Evolutionary conservation across 1,284 basidiomycete species (phyloP).

Genomic region (Cystobasidium sp.): DNA sequence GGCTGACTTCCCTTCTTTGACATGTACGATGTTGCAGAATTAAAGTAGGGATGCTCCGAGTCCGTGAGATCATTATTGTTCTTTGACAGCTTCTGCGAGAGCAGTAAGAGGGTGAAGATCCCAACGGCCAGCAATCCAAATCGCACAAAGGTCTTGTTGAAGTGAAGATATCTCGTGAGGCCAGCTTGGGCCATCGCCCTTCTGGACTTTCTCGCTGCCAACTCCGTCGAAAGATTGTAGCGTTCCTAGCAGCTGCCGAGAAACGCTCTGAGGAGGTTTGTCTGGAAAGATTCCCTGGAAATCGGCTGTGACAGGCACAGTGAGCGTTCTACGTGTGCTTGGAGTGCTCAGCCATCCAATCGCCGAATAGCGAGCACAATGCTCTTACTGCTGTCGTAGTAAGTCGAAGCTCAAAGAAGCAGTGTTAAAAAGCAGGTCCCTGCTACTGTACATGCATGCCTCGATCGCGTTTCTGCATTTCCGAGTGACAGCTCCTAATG

Average conservation of each 20-base stretch:
- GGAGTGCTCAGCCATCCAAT: too few relatives aligned
- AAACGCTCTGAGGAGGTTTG: neutral
- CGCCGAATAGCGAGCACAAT: too few relatives aligned
- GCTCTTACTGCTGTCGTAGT: too few relatives aligned
- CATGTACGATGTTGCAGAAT: conserved; percentile 23
- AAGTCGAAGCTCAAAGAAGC: too few relatives aligned
- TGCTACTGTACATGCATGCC: too few relatives aligned
- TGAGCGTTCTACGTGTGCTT: too few relatives aligned
- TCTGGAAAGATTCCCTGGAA: too few relatives aligned
- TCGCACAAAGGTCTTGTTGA: conserved; percentile 5
- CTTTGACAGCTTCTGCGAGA: conserved; percentile 26
- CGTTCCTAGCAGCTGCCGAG: conserved; percentile 1
- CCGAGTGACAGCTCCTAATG: too few relatives aligned
- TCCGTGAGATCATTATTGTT: conserved; percentile 29
- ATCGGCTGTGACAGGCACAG: too few relatives aligned
- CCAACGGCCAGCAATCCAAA: conserved; percentile 10
- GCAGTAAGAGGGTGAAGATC: conserved; percentile 12
- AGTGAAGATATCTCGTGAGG: conserved; percentile 1
- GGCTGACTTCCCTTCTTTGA: conserved; percentile 24
- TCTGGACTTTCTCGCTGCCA: conserved; percentile 9
- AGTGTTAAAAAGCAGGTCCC: too few relatives aligned
- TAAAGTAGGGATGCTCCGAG: conserved; percentile 28
- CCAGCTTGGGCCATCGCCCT: conserved; percentile 19
- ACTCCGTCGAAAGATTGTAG: conserved; percentile 4
- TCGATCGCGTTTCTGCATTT: too few relatives aligned